Percentiles rank a stretch among this genome's conserved stretches.
Evolutionary conservation across 1,284 basidiomycete species (phyloP).

Genomic region (Fomitopsis schrenkii): DNA sequence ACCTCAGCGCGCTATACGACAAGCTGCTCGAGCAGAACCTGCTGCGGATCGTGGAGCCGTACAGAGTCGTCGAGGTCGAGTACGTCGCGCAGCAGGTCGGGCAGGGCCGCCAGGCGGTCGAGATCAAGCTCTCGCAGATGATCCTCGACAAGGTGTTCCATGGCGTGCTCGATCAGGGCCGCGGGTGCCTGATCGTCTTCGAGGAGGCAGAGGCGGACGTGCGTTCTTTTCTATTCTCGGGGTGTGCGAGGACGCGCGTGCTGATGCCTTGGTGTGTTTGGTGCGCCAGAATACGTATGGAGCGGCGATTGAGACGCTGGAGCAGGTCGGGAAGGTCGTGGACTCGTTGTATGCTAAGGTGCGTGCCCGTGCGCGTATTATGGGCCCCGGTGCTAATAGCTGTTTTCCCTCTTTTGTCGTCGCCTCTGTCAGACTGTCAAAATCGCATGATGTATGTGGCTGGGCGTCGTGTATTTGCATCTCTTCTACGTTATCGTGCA

Average conservation of each 20-base stretch:
- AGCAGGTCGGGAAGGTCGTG: conserved; percentile 89
- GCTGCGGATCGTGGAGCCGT: conserved; percentile 92
- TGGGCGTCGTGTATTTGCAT: background rate
- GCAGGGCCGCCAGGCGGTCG: conserved; percentile 89
- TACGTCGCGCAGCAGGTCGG: conserved; percentile 89
- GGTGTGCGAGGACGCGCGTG: background rate
- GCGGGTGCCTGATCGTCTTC: conserved; percentile 88
- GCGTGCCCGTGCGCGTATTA: conserved; percentile 10
- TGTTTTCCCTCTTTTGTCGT: background rate
- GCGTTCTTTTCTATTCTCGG: conserved; percentile 25
- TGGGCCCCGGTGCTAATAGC: background rate
- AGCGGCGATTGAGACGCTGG: conserved; percentile 84
- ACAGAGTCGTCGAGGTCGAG: conserved; percentile 87
- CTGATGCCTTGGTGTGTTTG: background rate
- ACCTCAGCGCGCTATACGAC: conserved; percentile 91
- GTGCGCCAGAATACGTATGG: conserved; percentile 72
- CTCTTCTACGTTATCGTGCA: background rate
- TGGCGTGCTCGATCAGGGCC: conserved; percentile 93
- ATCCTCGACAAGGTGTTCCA: conserved; percentile 94
- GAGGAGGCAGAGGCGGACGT: conserved; percentile 85
- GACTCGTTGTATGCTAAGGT: conserved; percentile 90
- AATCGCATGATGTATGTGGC: conserved; percentile 7
- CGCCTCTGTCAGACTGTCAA: conserved; percentile 9
- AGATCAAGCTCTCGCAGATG: conserved; percentile 98
- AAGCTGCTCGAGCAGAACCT: conserved; percentile 95